Evolutionary conservation across 2,329 filamentous ascomycete genomes (phyloP).

Genomic region (Didymella arachidicola): DNA sequence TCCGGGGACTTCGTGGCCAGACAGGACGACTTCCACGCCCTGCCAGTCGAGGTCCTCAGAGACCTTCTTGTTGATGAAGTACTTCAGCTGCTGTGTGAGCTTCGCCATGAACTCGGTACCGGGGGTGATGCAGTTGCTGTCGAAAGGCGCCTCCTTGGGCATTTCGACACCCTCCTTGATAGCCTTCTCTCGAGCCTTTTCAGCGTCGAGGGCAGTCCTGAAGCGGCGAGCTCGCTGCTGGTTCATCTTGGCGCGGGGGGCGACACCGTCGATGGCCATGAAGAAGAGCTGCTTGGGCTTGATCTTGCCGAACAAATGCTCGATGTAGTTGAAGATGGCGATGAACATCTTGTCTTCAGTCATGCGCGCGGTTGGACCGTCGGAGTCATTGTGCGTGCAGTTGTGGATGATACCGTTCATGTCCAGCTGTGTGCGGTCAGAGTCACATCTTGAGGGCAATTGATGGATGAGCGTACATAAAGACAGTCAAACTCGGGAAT

Average conservation of each 20-base stretch:
- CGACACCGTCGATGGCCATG: slow-evolving; percentile 99
- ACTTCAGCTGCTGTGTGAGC: slow-evolving; percentile 90
- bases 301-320: slow-evolving; percentile 98
- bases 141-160: slow-evolving; percentile 93
- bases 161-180: slow-evolving; percentile 87
- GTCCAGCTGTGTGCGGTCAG: slow-evolving; percentile 67
- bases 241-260: slow-evolving; percentile 99
- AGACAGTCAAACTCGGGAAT: slow-evolving; percentile 99
- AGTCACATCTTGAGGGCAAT: slow-evolving; percentile 2
- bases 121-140: slow-evolving; percentile 99
- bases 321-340: slow-evolving; percentile 99
- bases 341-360: slow-evolving; percentile 99
- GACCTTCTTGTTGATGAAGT: slow-evolving; percentile 99
- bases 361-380: slow-evolving; percentile 89
- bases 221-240: slow-evolving; percentile 96
- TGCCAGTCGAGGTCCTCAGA: slow-evolving; percentile 98
- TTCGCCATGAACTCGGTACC: slow-evolving; percentile 99
- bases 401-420: slow-evolving; percentile 99
- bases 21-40: slow-evolving; percentile 92
- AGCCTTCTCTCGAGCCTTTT: slow-evolving; percentile 90
- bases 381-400: slow-evolving; percentile 96
- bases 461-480: slow-evolving; percentile 66
- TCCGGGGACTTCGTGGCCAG: slow-evolving; percentile 95
- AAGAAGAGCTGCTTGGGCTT: slow-evolving; percentile 99
- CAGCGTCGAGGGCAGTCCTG: slow-evolving; percentile 88